A percentile compares a stretch with the other conserved stretches of the same genome.
Evolutionary conservation across 306 rosid genomes (phyloP).

Genomic region (Hippophae gyantsensis): DNA sequence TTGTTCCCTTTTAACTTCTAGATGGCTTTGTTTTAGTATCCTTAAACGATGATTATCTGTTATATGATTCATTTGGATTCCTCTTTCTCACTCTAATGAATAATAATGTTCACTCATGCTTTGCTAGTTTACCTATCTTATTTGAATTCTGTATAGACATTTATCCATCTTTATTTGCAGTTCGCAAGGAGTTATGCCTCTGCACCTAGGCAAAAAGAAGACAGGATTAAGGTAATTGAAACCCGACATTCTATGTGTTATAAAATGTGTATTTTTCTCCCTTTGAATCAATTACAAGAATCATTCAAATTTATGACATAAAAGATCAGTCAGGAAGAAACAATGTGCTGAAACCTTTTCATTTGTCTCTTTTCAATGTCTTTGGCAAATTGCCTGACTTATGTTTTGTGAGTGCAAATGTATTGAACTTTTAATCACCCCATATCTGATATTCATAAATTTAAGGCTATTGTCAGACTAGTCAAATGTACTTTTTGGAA

Average conservation of each 20-base stretch:
- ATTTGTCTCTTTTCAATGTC: not conserved
- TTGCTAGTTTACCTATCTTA: not conserved
- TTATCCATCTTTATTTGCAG: conserved; percentile 38
- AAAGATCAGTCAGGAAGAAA: not conserved
- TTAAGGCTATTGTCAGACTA: too few species aligned
- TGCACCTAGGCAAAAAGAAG: conserved; percentile 42
- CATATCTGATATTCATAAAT: too few species aligned
- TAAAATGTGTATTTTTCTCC: not conserved
- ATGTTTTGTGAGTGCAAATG: too few species aligned
- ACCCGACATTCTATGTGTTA: not conserved
- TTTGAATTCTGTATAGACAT: conserved; percentile 12
- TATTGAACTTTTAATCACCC: too few species aligned
- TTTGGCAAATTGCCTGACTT: too few species aligned
- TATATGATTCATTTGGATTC: not conserved
- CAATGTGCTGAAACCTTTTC: not conserved
- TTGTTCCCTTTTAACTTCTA: not conserved
- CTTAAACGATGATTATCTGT: not conserved
- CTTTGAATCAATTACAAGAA: not conserved
- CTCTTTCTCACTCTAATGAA: not conserved
- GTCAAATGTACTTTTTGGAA: too few species aligned
- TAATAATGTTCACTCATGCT: not conserved
- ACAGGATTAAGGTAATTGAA: conserved; percentile 52
- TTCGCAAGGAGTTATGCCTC: conserved; percentile 49
- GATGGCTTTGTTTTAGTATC: not conserved
- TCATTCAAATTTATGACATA: not conserved